Conservation (phyloP, 2,329 filamentous ascomycete species). For the Paecilomyces sp. region DNA sequence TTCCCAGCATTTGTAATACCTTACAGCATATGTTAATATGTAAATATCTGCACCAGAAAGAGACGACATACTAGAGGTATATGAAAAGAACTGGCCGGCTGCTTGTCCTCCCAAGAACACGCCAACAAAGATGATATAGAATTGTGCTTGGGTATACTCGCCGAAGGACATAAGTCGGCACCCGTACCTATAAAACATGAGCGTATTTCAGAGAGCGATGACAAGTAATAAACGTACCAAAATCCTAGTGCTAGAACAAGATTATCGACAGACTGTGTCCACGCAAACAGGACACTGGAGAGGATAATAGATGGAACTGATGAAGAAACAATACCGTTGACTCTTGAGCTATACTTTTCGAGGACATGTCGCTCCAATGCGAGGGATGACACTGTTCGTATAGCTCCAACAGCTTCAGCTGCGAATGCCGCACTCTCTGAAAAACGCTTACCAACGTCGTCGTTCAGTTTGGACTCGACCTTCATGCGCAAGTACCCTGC, state of each 20-base stretch:
- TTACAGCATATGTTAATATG: not conserved
- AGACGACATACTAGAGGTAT: conserved; percentile 7
- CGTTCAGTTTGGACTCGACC: conserved; percentile 42
- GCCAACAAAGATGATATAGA: not conserved
- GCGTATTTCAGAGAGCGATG: conserved; percentile 9
- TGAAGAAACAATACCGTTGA: conserved; percentile 14
- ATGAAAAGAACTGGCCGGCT: conserved; percentile 53
- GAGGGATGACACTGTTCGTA: conserved; percentile 44
- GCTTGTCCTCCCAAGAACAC: conserved; percentile 42
- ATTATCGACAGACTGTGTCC: conserved; percentile 22
- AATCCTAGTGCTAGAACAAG: conserved; percentile 43
- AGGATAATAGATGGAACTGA: conserved; percentile 15
- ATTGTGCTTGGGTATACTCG: conserved; percentile 27
- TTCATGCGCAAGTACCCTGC: conserved; percentile 36
- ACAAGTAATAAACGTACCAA: conserved; percentile 46
- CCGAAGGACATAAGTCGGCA: conserved; percentile 20
- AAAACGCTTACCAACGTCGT: conserved; percentile 38
- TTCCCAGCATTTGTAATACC: not conserved
- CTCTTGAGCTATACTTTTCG: conserved; percentile 25
- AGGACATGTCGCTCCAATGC: conserved; percentile 40
- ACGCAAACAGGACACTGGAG: conserved; percentile 22
- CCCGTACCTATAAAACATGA: not conserved
- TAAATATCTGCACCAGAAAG: conserved; percentile 4
- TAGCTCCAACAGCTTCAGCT: conserved; percentile 44
- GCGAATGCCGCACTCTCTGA: conserved; percentile 43